These are phyloP conservation scores for Boletus reticuloceps DNA, from an alignment of 768 basidiomycete species.

Conservation along the genomic window DNA sequence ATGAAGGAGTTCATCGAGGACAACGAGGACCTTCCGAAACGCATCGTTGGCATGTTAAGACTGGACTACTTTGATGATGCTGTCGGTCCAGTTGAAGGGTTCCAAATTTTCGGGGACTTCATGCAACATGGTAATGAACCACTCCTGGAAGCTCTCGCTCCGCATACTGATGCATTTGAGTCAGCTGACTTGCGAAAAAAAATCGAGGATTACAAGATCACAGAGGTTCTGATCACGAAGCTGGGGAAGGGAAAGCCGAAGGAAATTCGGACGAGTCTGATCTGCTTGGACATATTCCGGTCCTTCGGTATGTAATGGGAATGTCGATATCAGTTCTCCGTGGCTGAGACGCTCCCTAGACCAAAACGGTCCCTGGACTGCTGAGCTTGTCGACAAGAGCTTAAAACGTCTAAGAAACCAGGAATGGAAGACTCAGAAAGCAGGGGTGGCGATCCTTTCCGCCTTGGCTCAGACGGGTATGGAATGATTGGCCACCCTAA, in stretches of 20 bases:
- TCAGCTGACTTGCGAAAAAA: conserved; percentile 14
- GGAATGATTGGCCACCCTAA: neutral
- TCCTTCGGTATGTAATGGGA: conserved; percentile 13
- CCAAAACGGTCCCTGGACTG: conserved; percentile 7
- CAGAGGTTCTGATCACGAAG: conserved; percentile 15
- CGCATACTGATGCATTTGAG: neutral
- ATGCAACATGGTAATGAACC: conserved; percentile 17
- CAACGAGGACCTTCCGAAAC: conserved; percentile 7
- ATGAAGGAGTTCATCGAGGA: conserved; percentile 13
- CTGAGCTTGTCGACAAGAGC: conserved; percentile 10
- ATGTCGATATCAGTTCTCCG: neutral
- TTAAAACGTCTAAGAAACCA: neutral
- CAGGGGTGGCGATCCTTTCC: conserved; percentile 22
- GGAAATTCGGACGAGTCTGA: conserved; percentile 22
- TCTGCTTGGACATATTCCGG: conserved; percentile 22
- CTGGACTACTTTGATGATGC: conserved; percentile 26
- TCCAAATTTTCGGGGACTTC: conserved; percentile 22
- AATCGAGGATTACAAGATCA: conserved; percentile 14
- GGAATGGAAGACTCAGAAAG: conserved; percentile 20
- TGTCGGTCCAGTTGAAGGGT: conserved; percentile 21
- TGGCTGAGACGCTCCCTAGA: conserved; percentile 6
- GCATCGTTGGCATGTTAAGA: conserved; percentile 24
- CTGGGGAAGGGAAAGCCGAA: conserved; percentile 10
- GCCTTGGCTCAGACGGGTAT: conserved; percentile 22
- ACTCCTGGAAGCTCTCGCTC: neutral